Base-by-base conservation (phyloP, 306 rosid species). In the Rosa rugosa region DNA sequence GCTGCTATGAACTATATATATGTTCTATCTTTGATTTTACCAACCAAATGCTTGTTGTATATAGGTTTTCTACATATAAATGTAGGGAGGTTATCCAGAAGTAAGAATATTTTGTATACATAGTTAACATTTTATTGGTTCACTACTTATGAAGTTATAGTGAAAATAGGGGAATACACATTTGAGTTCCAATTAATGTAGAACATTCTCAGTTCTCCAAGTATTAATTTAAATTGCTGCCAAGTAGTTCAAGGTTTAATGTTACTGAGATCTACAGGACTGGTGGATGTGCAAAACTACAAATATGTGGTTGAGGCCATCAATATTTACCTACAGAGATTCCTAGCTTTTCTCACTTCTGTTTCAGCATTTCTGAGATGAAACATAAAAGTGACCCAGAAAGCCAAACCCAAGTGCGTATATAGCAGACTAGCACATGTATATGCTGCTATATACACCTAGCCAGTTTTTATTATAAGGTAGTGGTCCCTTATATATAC, bases 351-450 rank as follows among this genome's bases (percentile, higher is more conserved):
- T 13, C 36, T 11, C 59, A 34, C 46, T 3, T 72, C 18, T 34
- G 64, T 31, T 72, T 72, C 64, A 53, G 8, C 76, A 72, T 66
- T 36, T 66, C 34, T 11, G 25, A 17, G 22, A 66, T 38, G 46
- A 38, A 63, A 63, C 68, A 27, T 63, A 14, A 27, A 12, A 31
- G 10, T 63, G 68, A 31, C 38, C 41, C 41, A 63, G 68, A 63
- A 27, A 9, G 10, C 40, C 36, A 12, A 63, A 63, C 10, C 20
- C 18, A 27, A 63, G 20, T 12, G 14, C 20, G 60, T 8, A 7
- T 18, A 2, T 20, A 23, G 6, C 17, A 23, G 65, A 22, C 31
- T 59, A 22, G 16, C 65, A 59, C 34, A 57, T 22, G 34, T 34
- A 59, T 22, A 9, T 18, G 63, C 27, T 59, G 34, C 65, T 59